Conservation (phyloP, 2,329 filamentous ascomycete species). For the Aspergillus tamarii region DNA sequence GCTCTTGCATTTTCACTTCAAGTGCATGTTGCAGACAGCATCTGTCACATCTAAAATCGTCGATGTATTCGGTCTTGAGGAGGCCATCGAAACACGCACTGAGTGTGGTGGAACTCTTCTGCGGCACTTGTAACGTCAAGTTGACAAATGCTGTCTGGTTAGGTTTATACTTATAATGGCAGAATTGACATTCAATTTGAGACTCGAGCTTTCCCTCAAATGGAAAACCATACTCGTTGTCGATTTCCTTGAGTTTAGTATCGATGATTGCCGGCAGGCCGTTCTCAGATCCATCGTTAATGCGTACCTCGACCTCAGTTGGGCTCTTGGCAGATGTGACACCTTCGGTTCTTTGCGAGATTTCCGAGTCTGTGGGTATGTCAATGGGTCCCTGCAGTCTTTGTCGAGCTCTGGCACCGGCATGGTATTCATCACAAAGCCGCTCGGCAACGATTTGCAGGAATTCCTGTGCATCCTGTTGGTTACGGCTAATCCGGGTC, state of each 20-base stretch:
- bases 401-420: conserved; percentile 72
- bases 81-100: conserved; percentile 90
- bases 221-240: conserved; percentile 68
- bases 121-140: conserved; percentile 87
- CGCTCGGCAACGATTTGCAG: conserved; percentile 91
- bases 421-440: conserved; percentile 91
- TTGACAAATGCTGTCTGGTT: conserved; percentile 86
- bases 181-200: conserved; percentile 91
- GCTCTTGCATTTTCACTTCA: conserved; percentile 63
- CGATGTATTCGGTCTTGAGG: conserved; percentile 93
- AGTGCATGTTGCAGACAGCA: conserved; percentile 85
- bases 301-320: conserved; percentile 38
- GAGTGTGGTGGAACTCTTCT: conserved; percentile 76
- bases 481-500: conserved; percentile 87
- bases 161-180: conserved; percentile 84
- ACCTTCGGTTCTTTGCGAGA: conserved; percentile 13
- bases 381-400: conserved; percentile 33
- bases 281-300: conserved; percentile 38
- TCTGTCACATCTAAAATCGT: conserved; percentile 94
- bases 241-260: conserved; percentile 41
- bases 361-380: conserved; percentile 22
- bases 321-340: conserved; percentile 25
- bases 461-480: conserved; percentile 98
- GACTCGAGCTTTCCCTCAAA: conserved; percentile 91
- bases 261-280: conserved; percentile 40